phyloP scores from a whole-genome alignment of 1,284 basidiomycete species.

The Garcileccinum viscosum region DNA sequence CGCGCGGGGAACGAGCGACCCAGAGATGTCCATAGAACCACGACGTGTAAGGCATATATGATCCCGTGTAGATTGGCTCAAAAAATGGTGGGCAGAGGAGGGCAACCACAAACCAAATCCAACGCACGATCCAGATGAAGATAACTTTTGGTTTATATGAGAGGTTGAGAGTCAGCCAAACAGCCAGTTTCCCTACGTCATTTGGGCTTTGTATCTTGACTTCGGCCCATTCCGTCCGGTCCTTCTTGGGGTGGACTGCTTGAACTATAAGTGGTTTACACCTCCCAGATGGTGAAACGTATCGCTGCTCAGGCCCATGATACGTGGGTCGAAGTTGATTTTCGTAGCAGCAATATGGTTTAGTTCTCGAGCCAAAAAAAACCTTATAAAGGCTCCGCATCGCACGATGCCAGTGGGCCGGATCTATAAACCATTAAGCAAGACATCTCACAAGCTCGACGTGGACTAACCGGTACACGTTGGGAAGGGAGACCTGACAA shows the following conservation, averaged over 20 bases:
- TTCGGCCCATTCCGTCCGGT: neutral
- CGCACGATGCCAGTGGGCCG: neutral
- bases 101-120: slow-evolving; percentile 26
- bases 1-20: slow-evolving; percentile 29
- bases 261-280: slow-evolving; percentile 34
- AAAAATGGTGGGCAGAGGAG: slow-evolving; percentile 28
- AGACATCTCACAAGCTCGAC: neutral
- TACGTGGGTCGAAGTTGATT: slow-evolving; percentile 23
- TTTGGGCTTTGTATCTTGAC: neutral
- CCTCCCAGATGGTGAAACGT: slow-evolving; percentile 30
- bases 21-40: slow-evolving; percentile 33
- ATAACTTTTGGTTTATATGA: neutral
- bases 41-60: slow-evolving; percentile 26
- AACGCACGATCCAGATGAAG: slow-evolving; percentile 22
- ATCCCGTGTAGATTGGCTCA: slow-evolving; percentile 4
- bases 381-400: slow-evolving; percentile 7
- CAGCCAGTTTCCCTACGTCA: slow-evolving; percentile 21
- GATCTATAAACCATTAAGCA: slow-evolving; percentile 1
- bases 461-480: slow-evolving; percentile 19
- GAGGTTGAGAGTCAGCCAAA: slow-evolving; percentile 21
- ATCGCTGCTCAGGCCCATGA: slow-evolving; percentile 28
- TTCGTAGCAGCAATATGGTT: slow-evolving; percentile 20
- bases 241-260: slow-evolving; percentile 19
- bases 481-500: neutral
- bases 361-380: neutral